Percentiles rank a stretch among this genome's conserved stretches.
Conservation (phyloP, 805 yeast genomes). For the Schwanniomyces pseudopolymorphus region DNA sequence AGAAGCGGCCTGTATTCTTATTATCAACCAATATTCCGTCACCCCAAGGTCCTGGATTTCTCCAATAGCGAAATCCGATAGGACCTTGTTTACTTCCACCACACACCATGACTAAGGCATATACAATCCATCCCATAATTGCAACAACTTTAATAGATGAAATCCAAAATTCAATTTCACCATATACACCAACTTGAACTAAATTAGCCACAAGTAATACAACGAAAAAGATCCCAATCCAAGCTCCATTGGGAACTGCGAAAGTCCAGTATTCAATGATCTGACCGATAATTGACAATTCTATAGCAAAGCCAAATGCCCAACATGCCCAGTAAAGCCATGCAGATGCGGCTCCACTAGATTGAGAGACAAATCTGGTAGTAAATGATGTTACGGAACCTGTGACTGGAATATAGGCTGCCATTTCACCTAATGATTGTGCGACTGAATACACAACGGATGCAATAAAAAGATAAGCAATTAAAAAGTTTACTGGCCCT, state of each 20-base stretch:
- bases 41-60: background rate
- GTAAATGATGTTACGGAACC: conserved; percentile 67
- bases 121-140: conserved; percentile 33
- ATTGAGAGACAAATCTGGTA: conserved; percentile 56
- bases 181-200: conserved; percentile 38
- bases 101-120: conserved; percentile 35
- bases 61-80: conserved; percentile 24
- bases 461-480: conserved; percentile 61
- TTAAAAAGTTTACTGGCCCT: conserved; percentile 63
- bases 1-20: conserved; percentile 21
- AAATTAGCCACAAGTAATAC: conserved; percentile 28
- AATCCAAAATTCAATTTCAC: conserved; percentile 34
- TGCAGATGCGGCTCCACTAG: conserved; percentile 62
- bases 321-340: conserved; percentile 42
- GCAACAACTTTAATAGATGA: conserved; percentile 34
- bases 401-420: conserved; percentile 59
- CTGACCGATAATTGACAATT: conserved; percentile 29
- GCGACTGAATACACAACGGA: conserved; percentile 41
- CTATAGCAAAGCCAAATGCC: conserved; percentile 36
- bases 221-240: conserved; percentile 35
- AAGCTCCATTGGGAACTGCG: conserved; percentile 32
- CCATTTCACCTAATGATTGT: conserved; percentile 47
- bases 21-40: conserved; percentile 26
- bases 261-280: conserved; percentile 32
- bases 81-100: conserved; percentile 39